These are phyloP conservation scores for Talaromyces sp. DNA, from an alignment of 2,329 filamentous ascomycete genomes.

Conservation along the genomic window DNA sequence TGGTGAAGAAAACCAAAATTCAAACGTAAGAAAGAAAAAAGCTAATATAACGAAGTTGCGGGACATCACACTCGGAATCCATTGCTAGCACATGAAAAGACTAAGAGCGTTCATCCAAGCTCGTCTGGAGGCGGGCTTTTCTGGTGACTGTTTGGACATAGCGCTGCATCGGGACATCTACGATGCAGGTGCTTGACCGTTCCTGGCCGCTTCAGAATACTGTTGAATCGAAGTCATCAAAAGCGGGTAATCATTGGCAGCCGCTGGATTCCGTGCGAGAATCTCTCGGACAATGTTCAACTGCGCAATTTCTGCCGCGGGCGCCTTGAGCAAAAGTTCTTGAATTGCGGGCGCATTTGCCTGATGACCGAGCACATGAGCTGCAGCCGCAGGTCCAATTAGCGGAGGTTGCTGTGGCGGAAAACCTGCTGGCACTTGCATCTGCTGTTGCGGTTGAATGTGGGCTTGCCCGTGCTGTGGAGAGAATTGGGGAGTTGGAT, in stretches of 20 bases:
- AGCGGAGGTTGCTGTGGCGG: constrained; percentile 24
- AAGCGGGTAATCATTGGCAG: constrained; percentile 56
- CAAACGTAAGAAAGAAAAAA: not conserved
- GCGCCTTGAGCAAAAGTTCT: constrained; percentile 67
- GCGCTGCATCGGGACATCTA: not conserved
- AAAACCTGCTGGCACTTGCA: constrained; percentile 18
- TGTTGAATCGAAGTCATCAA: constrained; percentile 43
- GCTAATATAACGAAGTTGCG: not conserved
- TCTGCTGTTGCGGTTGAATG: constrained; percentile 20
- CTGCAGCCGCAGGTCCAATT: constrained; percentile 56
- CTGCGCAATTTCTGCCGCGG: constrained; percentile 65
- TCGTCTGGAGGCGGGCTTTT: not conserved
- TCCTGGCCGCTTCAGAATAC: constrained; percentile 1
- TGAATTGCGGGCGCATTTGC: constrained; percentile 63
- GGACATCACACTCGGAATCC: constrained; percentile 3
- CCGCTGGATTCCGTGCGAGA: constrained; percentile 62
- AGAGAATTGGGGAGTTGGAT: constrained; percentile 11
- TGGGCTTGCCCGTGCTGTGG: constrained; percentile 7
- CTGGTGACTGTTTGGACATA: too few relatives aligned
- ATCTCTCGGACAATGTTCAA: constrained; percentile 71
- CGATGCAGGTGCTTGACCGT: constrained; percentile 2
- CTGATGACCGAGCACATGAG: constrained; percentile 62
- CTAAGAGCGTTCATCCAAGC: not conserved
- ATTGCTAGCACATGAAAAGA: constrained; percentile 7
- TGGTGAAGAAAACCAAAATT: not conserved